These are phyloP conservation scores for Ophiostoma tasmaniense DNA, from an alignment of 2,329 filamentous ascomycete species.

Conservation along the genomic window DNA sequence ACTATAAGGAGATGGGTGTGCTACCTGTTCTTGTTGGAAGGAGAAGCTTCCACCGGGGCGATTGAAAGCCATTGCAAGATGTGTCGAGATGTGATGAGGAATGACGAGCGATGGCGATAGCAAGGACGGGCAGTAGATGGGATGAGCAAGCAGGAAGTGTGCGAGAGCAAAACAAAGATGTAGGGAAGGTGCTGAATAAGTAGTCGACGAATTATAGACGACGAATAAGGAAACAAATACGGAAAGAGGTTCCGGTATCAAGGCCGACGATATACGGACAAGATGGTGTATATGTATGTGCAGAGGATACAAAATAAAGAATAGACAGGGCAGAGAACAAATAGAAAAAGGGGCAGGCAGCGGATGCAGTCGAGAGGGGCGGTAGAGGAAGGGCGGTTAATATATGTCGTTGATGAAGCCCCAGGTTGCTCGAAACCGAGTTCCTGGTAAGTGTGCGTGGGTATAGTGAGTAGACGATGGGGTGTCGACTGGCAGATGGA, in stretches of 20 bases:
- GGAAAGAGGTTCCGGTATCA: neutral
- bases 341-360: neutral
- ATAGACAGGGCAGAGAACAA: neutral
- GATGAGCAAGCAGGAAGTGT: neutral
- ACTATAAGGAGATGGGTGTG: slow-evolving; percentile 12
- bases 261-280: neutral
- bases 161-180: neutral
- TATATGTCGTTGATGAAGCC: slow-evolving; percentile 7
- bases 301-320: too few relatives aligned
- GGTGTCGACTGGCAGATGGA: neutral
- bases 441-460: neutral
- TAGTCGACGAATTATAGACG: neutral
- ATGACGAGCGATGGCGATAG: neutral
- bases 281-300: neutral
- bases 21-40: slow-evolving; percentile 30
- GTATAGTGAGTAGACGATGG: neutral
- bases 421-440: slow-evolving; percentile 10
- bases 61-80: slow-evolving; percentile 26
- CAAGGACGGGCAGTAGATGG: neutral
- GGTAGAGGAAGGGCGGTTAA: neutral
- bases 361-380: neutral
- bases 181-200: neutral
- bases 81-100: too few relatives aligned
- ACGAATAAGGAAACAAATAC: neutral
- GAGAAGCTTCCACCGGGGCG: slow-evolving; percentile 22